Percentiles rank a stretch among this genome's conserved stretches.
These are phyloP conservation scores for Actinidia polygama DNA, from an alignment of 179 eudicot genomes.

Conservation along the genomic window DNA sequence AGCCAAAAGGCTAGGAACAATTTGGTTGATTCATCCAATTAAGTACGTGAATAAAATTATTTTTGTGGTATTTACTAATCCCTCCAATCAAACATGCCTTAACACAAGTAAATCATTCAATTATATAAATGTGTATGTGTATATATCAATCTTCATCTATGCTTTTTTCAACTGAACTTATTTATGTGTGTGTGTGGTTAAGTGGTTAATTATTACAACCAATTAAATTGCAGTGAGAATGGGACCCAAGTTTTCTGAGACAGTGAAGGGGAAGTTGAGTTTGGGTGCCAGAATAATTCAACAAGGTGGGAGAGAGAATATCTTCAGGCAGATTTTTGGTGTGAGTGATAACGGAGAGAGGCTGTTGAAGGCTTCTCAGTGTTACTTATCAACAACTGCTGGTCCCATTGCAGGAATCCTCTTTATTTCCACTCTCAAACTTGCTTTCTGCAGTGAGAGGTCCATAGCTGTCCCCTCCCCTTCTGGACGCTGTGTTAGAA, in stretches of 20 bases:
- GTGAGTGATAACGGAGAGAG: slow-evolving; percentile 37
- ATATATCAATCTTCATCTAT: background rate
- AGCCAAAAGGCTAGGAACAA: too few relatives aligned
- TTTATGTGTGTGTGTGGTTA: accelerated
- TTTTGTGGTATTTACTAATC: too few relatives aligned
- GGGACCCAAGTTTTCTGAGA: slow-evolving; percentile 51
- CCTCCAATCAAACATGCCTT: too few relatives aligned
- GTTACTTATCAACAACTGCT: slow-evolving; percentile 56
- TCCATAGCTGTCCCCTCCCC: slow-evolving; percentile 43
- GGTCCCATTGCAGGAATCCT: slow-evolving; percentile 68
- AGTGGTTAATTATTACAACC: background rate
- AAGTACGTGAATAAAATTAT: too few relatives aligned
- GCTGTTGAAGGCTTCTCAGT: slow-evolving; percentile 53
- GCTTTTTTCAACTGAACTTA: background rate
- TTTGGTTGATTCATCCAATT: too few relatives aligned
- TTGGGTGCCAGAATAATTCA: slow-evolving; percentile 51
- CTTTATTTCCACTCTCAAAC: slow-evolving; percentile 48
- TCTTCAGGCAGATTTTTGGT: slow-evolving; percentile 51
- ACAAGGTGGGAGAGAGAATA: slow-evolving; percentile 60
- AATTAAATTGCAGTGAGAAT: slow-evolving; percentile 40
- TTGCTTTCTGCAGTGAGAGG: slow-evolving; percentile 64
- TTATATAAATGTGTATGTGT: too few relatives aligned
- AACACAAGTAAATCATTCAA: too few relatives aligned
- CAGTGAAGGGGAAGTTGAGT: slow-evolving; percentile 64
- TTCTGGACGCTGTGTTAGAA: slow-evolving; percentile 32